Percentiles rank a stretch among this genome's conserved stretches.
These are phyloP conservation scores for Lentinula sp. DNA, from an alignment of 768 basidiomycete genomes.

Conservation along the genomic window DNA sequence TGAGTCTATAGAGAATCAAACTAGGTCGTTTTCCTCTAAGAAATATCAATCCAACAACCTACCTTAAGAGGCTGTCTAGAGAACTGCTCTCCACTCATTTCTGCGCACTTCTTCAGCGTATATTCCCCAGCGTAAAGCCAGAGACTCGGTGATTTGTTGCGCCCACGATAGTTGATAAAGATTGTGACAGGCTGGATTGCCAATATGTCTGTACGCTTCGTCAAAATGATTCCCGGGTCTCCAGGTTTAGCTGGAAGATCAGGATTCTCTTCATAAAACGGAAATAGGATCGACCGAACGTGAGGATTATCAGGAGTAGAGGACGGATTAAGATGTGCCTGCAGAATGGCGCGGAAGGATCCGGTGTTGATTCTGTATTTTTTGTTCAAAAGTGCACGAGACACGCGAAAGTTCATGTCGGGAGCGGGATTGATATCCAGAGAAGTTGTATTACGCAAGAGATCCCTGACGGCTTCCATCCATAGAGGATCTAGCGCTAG, in stretches of 20 bases:
- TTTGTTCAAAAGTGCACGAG: neutral
- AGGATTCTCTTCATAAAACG: neutral
- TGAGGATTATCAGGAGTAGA: neutral
- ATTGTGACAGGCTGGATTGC: neutral
- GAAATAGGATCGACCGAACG: neutral
- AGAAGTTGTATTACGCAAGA: neutral
- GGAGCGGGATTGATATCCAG: neutral
- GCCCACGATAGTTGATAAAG: neutral
- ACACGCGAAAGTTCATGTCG: neutral
- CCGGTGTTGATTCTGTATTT: neutral
- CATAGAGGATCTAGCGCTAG: neutral
- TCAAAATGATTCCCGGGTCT: neutral
- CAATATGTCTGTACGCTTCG: neutral
- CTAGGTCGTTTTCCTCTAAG: neutral
- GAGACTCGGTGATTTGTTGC: neutral
- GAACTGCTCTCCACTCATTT: neutral
- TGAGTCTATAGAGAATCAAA: neutral
- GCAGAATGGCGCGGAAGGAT: neutral
- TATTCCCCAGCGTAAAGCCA: conserved; percentile 2
- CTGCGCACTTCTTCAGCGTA: neutral
- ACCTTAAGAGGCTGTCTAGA: neutral
- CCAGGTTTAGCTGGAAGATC: conserved; percentile 1
- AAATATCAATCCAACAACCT: neutral
- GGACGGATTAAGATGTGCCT: neutral
- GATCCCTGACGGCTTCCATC: neutral